Evolutionary conservation across 2,329 filamentous ascomycete genomes (phyloP).

Genomic region (Beauveria sp.): DNA sequence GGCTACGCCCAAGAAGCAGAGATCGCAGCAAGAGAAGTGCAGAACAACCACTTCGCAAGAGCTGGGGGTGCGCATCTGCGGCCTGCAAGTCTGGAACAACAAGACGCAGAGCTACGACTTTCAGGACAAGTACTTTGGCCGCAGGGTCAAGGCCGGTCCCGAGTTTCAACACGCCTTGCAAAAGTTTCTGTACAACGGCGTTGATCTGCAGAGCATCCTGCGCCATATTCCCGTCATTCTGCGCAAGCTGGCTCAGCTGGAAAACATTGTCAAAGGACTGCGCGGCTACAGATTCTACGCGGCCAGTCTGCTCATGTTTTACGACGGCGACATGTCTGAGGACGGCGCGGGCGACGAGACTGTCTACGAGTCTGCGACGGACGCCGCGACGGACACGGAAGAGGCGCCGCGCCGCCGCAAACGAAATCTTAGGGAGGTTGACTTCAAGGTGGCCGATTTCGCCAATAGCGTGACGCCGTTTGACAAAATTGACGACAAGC

Average conservation of each 20-base stretch:
- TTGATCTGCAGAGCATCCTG: conserved; percentile 69
- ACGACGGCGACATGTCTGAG: conserved; percentile 69
- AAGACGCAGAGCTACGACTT: conserved; percentile 82
- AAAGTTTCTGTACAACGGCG: conserved; percentile 84
- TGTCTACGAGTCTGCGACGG: conserved; percentile 49
- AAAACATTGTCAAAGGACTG: conserved; percentile 72
- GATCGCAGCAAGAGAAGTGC: conserved; percentile 89
- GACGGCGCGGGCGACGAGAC: conserved; percentile 42
- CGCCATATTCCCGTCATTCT: conserved; percentile 84
- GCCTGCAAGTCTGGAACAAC: conserved; percentile 92
- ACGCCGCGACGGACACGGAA: conserved; percentile 51
- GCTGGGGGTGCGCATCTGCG: conserved; percentile 87
- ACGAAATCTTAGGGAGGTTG: conserved; percentile 56
- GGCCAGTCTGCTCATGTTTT: conserved; percentile 88
- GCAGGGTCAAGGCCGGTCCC: conserved; percentile 74
- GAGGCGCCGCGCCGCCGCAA: conserved; percentile 39
- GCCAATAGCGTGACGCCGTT: conserved; percentile 93
- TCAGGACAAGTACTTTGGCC: conserved; percentile 95
- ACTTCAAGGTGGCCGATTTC: conserved; percentile 97
- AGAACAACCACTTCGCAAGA: conserved; percentile 84
- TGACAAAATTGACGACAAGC: conserved; percentile 54
- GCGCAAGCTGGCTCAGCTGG: conserved; percentile 73
- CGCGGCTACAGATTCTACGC: conserved; percentile 92
- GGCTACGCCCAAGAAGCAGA: conserved; percentile 83
- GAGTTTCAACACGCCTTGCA: conserved; percentile 87